phyloP scores from a whole-genome alignment of 306 rosid species.

The Arachis stenosperma region DNA sequence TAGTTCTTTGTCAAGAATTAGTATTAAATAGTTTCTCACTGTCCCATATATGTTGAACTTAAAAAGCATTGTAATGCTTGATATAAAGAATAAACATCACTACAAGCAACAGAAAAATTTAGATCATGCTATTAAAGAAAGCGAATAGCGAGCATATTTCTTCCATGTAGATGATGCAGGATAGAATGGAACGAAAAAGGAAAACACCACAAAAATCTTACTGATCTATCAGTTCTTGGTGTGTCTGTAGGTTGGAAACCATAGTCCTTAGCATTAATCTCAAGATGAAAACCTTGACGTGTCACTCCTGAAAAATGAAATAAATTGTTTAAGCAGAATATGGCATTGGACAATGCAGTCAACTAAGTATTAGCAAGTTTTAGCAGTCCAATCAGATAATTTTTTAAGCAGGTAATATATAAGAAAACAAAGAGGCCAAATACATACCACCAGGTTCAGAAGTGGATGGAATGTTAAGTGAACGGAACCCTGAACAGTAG shows the following conservation, averaged over 20 bases:
- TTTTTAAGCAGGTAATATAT: constrained; percentile 12
- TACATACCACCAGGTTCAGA: constrained; percentile 70
- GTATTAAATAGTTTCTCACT: background rate
- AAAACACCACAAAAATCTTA: constrained; percentile 37
- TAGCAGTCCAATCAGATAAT: background rate
- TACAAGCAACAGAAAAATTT: constrained; percentile 10
- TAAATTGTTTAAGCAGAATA: constrained; percentile 12
- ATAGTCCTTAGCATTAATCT: constrained; percentile 83
- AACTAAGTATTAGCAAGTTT: constrained; percentile 4
- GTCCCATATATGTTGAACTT: background rate
- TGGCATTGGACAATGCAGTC: constrained; percentile 2
- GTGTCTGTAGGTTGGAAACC: constrained; percentile 91
- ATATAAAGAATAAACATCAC: background rate
- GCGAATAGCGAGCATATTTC: constrained; percentile 25
- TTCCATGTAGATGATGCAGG: constrained; percentile 3
- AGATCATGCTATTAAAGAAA: constrained; percentile 11
- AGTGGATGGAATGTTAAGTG: constrained; percentile 52
- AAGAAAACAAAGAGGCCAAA: constrained; percentile 35
- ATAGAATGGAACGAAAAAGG: constrained; percentile 19
- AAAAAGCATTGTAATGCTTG: background rate
- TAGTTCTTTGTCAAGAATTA: background rate
- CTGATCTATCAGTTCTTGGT: constrained; percentile 98
- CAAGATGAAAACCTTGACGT: constrained; percentile 77
- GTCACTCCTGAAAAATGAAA: constrained; percentile 73
- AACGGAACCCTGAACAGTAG: constrained; percentile 88